Base-by-base conservation (phyloP, 2,329 filamentous ascomycete species). In the Fusarium sp. region DNA sequence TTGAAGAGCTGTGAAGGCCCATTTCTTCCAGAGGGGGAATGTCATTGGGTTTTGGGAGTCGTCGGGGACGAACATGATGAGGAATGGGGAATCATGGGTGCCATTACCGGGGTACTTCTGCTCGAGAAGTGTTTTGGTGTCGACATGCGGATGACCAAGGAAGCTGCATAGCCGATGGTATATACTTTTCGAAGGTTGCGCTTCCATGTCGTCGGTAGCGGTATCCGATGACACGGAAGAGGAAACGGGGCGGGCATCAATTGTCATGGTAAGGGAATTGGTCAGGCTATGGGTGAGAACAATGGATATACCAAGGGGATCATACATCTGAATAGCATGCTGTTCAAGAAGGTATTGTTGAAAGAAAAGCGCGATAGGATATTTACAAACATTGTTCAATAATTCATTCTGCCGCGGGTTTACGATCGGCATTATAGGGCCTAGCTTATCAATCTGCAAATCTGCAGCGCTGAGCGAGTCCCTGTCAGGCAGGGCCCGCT, bases 11-110 rank as follows among this genome's bases (percentile, higher is more conserved):
- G 89, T 90, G 67, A 91, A 87, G 16, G 75, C 76, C 91, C 91
- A 94, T 80, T 92, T 92, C 77, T 85, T 86, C 42, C 73, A 60
- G 3, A 73, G 59, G 4, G 84, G 79, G 68, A 88, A 91, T 22
- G 82, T 79, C 83, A 90, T 86, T 0, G 91, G 90, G 76, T 93
- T 91, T 69, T 88, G 85, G 4, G 87, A 84, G 75, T 94, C 92
- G 56, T 88, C 77, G 15, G 87, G 85, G n/a, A 92, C 84, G 81
- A 90, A 94, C 58, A 87, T 86, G 68, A 93, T 90, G n/a, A 88
- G 79, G 69, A 87, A 94, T 1, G 91, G 91, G 40, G 89, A 87
- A 27, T 90, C 86, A 6, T 83, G 78, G 2, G 91, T 93, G 55
- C 91, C 91, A 5, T 84, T 78, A 24, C 90, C 90, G 7, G 79